Conservation (phyloP, 305 asterid species). For the Coffea humblotiana region DNA sequence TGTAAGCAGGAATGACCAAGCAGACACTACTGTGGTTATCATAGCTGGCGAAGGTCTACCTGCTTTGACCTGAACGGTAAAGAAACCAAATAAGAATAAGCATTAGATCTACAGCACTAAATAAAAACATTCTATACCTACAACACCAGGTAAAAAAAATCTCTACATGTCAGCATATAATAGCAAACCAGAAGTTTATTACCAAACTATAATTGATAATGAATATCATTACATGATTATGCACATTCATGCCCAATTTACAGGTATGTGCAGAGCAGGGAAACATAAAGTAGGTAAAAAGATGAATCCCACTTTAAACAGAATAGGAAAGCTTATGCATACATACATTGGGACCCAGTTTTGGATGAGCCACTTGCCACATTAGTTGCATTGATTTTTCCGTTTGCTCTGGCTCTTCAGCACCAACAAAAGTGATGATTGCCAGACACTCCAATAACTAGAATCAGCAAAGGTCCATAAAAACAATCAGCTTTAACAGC, state of each 20-base stretch:
- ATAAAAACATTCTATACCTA: not conserved
- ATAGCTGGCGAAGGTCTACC: constrained; percentile 62
- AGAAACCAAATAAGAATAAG: not conserved
- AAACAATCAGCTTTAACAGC: not conserved
- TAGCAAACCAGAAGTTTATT: not conserved
- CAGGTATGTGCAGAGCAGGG: not conserved
- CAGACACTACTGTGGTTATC: constrained; percentile 64
- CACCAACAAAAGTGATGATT: constrained; percentile 80
- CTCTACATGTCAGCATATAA: not conserved
- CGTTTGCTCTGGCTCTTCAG: constrained; percentile 74
- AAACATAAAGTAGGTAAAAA: not conserved
- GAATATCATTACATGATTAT: not conserved
- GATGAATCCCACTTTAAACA: not conserved
- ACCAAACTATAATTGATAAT: not conserved
- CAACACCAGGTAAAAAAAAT: not conserved
- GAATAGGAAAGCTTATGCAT: not conserved
- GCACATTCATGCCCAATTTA: not conserved
- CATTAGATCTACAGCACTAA: not conserved
- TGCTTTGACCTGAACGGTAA: constrained; percentile 59
- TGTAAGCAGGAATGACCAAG: constrained; percentile 94
- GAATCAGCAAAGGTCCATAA: constrained; percentile 21
- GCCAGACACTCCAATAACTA: constrained; percentile 93
- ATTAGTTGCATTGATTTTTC: constrained; percentile 81
- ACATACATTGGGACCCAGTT: constrained; percentile 90
- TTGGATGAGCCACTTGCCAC: constrained; percentile 97